Evolutionary conservation across 768 basidiomycete genomes (phyloP).

Genomic region (Leccinum barrowsii): DNA sequence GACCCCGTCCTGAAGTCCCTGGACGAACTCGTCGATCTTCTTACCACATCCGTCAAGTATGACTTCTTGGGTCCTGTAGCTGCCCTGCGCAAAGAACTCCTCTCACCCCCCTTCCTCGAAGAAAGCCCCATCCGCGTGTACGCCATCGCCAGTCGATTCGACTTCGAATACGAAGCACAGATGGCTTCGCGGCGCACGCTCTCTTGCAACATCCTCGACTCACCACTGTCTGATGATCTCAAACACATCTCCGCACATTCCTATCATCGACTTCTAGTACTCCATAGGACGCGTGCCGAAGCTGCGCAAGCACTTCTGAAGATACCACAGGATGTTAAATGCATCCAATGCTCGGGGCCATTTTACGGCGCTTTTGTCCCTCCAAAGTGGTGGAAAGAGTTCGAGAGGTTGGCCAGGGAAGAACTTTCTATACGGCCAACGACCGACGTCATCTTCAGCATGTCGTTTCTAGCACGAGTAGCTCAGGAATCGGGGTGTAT

Average conservation of each 20-base stretch:
- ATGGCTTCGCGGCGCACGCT: conserved; percentile 61
- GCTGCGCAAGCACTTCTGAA: conserved; percentile 48
- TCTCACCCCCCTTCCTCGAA: conserved; percentile 47
- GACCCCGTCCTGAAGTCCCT: conserved; percentile 50
- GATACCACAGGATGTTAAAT: conserved; percentile 49
- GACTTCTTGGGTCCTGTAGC: conserved; percentile 48
- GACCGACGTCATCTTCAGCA: conserved; percentile 55
- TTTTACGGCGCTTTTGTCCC: conserved; percentile 42
- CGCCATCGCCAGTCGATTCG: conserved; percentile 65
- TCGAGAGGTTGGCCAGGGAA: conserved; percentile 50
- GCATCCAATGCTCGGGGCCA: conserved; percentile 64
- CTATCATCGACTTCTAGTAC: conserved; percentile 59
- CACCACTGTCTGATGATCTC: conserved; percentile 59
- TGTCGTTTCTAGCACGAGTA: conserved; percentile 54
- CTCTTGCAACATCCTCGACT: conserved; percentile 47
- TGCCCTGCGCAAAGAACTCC: conserved; percentile 48
- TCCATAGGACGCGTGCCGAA: conserved; percentile 52
- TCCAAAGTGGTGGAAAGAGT: conserved; percentile 72
- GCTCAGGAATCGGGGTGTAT: conserved; percentile 51
- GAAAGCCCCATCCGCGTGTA: conserved; percentile 59
- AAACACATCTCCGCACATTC: conserved; percentile 65
- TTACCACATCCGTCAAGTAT: conserved; percentile 61
- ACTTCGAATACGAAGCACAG: conserved; percentile 59
- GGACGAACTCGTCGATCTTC: conserved; percentile 49
- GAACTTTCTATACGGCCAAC: conserved; percentile 57